Evolutionary conservation across 768 basidiomycete genomes (phyloP).

Genomic region (Lentinula sp.): DNA sequence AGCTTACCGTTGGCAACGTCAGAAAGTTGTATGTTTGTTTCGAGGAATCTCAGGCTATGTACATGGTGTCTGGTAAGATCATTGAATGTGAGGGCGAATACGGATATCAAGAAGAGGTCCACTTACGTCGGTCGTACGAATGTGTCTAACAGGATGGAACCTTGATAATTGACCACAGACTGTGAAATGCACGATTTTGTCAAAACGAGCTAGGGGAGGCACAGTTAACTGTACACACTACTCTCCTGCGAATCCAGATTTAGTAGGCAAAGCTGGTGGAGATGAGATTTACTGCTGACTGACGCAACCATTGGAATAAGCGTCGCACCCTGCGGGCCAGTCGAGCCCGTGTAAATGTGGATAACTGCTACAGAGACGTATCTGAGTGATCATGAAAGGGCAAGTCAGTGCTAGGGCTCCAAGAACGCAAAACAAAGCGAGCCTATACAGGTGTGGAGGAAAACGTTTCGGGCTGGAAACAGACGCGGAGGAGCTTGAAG

Average conservation of each 20-base stretch:
- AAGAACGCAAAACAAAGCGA: neutral
- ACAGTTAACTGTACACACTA: slow-evolving; percentile 12
- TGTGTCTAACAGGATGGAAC: slow-evolving; percentile 38
- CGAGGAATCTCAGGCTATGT: slow-evolving; percentile 36
- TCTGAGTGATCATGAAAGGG: slow-evolving; percentile 16
- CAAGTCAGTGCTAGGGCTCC: neutral
- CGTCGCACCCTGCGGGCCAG: slow-evolving; percentile 16
- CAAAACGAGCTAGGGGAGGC: too few species aligned
- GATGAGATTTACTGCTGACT: slow-evolving; percentile 14
- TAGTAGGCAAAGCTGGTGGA: neutral
- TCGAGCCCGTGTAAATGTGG: slow-evolving; percentile 33
- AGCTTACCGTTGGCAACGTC: slow-evolving; percentile 35
- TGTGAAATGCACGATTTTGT: neutral
- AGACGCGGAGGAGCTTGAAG: neutral
- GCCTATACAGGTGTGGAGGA: slow-evolving; percentile 17
- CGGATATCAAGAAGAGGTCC: neutral
- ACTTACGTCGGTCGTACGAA: slow-evolving; percentile 50
- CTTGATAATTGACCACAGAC: slow-evolving; percentile 43
- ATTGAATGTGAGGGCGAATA: neutral
- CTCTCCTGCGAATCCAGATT: slow-evolving; percentile 29
- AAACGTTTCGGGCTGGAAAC: neutral
- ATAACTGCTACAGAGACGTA: slow-evolving; percentile 43
- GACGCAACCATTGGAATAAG: slow-evolving; percentile 48
- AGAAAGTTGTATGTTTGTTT: slow-evolving; percentile 37
- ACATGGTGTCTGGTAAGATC: slow-evolving; percentile 31